Conservation (phyloP, 805 yeast species). For the Yarrowia sp. region DNA sequence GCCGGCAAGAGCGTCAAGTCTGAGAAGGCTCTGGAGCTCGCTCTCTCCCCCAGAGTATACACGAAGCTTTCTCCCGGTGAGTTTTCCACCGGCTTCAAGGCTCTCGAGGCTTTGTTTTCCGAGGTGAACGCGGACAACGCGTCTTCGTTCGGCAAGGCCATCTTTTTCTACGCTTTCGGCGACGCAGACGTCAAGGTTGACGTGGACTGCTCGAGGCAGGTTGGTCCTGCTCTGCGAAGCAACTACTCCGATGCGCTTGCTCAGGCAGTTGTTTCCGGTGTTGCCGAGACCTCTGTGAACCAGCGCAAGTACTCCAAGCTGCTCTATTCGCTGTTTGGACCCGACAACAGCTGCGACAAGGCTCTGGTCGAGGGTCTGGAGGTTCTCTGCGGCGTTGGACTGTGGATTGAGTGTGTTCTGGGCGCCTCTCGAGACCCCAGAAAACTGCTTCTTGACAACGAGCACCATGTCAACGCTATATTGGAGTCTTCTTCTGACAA, state of each 20-base stretch:
- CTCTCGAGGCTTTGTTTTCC: neutral
- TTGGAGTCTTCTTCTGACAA: neutral
- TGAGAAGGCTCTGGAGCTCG: constrained; percentile 4
- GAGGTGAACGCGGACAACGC: neutral
- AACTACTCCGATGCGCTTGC: constrained; percentile 1
- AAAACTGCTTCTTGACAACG: constrained; percentile 1
- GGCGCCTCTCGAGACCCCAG: constrained; percentile 1
- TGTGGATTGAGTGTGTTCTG: constrained; percentile 13
- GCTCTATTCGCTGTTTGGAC: neutral
- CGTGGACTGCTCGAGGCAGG: neutral
- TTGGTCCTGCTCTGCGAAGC: neutral
- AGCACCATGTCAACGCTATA: neutral
- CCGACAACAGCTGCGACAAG: neutral
- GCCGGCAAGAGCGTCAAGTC: neutral
- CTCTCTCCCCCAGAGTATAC: constrained; percentile 18
- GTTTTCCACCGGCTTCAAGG: neutral
- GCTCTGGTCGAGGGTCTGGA: constrained; percentile 2
- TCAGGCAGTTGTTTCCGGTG: neutral
- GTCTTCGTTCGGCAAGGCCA: neutral
- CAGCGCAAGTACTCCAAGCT: constrained; percentile 13
- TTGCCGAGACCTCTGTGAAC: neutral
- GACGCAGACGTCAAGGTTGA: neutral
- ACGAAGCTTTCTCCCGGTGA: constrained; percentile 1
- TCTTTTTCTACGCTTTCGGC: constrained; percentile 8
- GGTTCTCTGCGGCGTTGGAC: neutral